Percentiles rank a stretch among this genome's conserved stretches.
phyloP scores from a whole-genome alignment of 768 basidiomycete species.

The Boletellus sp. region DNA sequence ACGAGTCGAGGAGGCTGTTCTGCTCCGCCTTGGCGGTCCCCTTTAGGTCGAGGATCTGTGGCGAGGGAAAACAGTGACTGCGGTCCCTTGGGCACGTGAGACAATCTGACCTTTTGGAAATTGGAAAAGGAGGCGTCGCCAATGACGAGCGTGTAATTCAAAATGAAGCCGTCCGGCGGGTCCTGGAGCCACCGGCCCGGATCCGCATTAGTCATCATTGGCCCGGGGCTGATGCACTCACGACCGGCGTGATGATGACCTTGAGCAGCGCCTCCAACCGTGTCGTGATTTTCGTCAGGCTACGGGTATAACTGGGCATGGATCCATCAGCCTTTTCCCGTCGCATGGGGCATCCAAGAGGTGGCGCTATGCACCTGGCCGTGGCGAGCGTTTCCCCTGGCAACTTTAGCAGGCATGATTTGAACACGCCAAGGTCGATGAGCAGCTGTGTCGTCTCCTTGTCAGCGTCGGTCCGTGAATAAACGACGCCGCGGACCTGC shows the following conservation, averaged over 20 bases:
- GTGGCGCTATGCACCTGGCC: constrained; percentile 42
- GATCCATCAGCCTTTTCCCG: constrained; percentile 10
- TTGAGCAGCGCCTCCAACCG: constrained; percentile 90
- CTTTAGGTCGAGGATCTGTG: constrained; percentile 91
- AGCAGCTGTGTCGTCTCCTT: constrained; percentile 52
- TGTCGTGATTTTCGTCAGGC: constrained; percentile 74
- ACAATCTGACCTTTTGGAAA: constrained; percentile 87
- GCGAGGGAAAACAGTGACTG: constrained; percentile 5
- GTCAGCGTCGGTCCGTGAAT: not conserved
- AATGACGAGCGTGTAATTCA: constrained; percentile 92
- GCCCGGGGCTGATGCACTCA: constrained; percentile 36
- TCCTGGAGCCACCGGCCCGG: constrained; percentile 47
- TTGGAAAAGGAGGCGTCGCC: constrained; percentile 94
- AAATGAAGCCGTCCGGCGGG: constrained; percentile 89
- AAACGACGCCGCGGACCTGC: constrained; percentile 51
- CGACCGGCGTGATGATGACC: constrained; percentile 90
- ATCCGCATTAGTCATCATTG: not conserved
- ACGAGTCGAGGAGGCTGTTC: constrained; percentile 86
- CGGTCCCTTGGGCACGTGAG: constrained; percentile 1
- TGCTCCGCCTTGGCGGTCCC: constrained; percentile 85
- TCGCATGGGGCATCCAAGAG: not conserved
- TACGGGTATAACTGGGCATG: constrained; percentile 67
- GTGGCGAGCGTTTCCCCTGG: constrained; percentile 68
- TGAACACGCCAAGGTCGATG: constrained; percentile 86
- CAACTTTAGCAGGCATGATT: constrained; percentile 75